A percentile compares a stretch with the other conserved stretches of the same genome.
phyloP scores from a whole-genome alignment of 1,284 basidiomycete genomes.

The Nidula niveotomentosa region DNA sequence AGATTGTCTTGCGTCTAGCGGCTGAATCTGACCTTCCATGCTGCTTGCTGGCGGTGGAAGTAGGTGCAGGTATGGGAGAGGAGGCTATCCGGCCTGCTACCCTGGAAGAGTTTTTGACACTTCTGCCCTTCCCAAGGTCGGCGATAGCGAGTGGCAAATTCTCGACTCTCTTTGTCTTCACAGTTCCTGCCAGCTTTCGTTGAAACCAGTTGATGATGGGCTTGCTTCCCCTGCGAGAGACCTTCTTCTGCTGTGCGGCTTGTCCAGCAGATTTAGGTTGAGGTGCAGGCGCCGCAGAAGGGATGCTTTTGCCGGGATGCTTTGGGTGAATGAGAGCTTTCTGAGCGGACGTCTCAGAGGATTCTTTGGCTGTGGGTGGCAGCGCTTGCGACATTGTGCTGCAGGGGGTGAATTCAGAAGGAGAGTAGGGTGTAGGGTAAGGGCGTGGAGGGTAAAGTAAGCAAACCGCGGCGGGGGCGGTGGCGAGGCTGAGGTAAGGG shows the following conservation, averaged over 20 bases:
- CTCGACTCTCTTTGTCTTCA: constrained; percentile 41
- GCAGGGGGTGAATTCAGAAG: neutral
- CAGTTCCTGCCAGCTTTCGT: constrained; percentile 77
- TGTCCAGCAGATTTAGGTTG: constrained; percentile 23
- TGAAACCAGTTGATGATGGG: constrained; percentile 93
- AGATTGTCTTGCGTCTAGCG: constrained; percentile 57
- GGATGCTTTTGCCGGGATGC: constrained; percentile 1
- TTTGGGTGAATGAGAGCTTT: neutral
- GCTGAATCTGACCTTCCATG: constrained; percentile 33
- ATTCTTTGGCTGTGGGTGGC: neutral
- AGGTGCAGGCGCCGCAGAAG: constrained; percentile 7
- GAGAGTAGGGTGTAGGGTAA: neutral
- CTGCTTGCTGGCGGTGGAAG: constrained; percentile 26
- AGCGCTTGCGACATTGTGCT: neutral
- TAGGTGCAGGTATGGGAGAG: constrained; percentile 36
- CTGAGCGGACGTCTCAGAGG: constrained; percentile 2
- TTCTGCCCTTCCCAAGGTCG: constrained; percentile 25
- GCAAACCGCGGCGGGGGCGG: neutral
- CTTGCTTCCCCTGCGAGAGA: constrained; percentile 68
- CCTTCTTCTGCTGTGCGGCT: constrained; percentile 50
- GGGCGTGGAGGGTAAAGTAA: neutral
- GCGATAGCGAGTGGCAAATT: constrained; percentile 24
- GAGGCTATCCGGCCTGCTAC: constrained; percentile 33
- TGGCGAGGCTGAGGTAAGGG: constrained; percentile 13
- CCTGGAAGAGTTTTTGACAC: constrained; percentile 21